Conservation (phyloP, 2,329 filamentous ascomycete species). For the Clarireedia sp. region DNA sequence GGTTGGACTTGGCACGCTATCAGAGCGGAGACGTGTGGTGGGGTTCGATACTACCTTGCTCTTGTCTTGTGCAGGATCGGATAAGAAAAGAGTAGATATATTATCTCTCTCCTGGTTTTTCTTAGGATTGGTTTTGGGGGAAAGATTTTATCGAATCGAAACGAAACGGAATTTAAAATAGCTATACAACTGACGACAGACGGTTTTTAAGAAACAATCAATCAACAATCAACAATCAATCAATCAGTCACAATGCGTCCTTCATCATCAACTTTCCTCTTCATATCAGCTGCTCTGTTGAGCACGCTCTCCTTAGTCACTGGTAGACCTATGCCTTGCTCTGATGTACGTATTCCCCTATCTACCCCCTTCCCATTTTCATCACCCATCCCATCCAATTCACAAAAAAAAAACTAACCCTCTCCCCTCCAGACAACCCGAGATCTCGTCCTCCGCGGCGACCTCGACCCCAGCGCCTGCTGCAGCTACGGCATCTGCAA, state of each 20-base stretch:
- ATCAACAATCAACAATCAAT: not conserved
- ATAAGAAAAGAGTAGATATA: no score
- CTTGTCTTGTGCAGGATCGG: no score
- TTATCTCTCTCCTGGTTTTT: no score
- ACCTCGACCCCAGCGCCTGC: conserved; percentile 7
- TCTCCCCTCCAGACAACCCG: not conserved
- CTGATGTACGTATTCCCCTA: not conserved
- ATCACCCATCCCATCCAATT: not conserved
- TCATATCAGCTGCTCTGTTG: not conserved
- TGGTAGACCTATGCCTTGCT: conserved; percentile 6
- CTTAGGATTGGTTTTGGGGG: no score
- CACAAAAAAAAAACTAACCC: not conserved
- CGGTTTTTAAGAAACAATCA: no score
- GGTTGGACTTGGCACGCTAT: no score
- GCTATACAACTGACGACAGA: no score
- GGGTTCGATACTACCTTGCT: no score
- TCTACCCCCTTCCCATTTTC: no score
- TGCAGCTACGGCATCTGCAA: conserved; percentile 5
- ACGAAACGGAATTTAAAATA: no score
- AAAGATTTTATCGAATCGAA: no score
- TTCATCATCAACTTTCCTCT: not conserved
- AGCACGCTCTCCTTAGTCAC: conserved; percentile 1
- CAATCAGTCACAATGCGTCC: not conserved
- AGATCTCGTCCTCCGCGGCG: conserved; percentile 6
- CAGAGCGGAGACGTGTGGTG: no score